Evolutionary conservation across 2,329 filamentous ascomycete species (phyloP), one percentile per base, ranked within the genome.

Genomic region (Hymenoscyphus fructigenus): DNA sequence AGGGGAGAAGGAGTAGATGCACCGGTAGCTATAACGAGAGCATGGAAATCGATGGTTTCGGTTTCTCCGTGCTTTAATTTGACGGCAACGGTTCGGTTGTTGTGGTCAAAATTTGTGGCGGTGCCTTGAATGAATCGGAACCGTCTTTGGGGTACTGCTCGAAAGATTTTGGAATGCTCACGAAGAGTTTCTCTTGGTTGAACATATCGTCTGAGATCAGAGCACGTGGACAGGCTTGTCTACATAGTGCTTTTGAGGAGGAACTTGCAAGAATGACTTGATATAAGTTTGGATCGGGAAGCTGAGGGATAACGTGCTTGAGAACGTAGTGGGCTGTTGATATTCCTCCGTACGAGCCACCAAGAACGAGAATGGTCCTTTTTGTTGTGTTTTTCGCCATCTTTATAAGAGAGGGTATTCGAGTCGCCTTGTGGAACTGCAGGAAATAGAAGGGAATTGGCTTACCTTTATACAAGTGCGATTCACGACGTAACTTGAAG

Each of bases 321-420:
- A 84, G 79, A 32, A 84, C 75, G 68, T 84, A 83, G 68, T 87
- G 84, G 1, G 84, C 82, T 3, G 76, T 78, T 5, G 80, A 81
- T 3, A 85, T 63, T 28, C 84, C 84, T 12, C 74, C 82, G 66
- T 82, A 85, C 10, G 83, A 85, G 23, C 79, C 83, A 28, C 84
- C 84, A 1, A 87, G 73, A 26, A 87, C 77, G 66, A 86, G 74
- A 63, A 85, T 82, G 6, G 70, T 69, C 44, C 70, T 68, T 34
- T 58, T 47, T 17, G 56, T 59, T 41, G 32, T 53, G 32, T 61
- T 55, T 53, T 61, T 17, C 7, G 59, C 58, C 65, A 66, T 66
- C 23, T 59, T 60, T 17, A 20, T 1, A 6, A 44, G 41, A 44
- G 17, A 2, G 15, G 15, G n/a, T 20, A 9, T 6, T 17, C 17